Evolutionary conservation across 73 alveolate genomes (phyloP).

Genomic region (Blepharisma japonicum): DNA sequence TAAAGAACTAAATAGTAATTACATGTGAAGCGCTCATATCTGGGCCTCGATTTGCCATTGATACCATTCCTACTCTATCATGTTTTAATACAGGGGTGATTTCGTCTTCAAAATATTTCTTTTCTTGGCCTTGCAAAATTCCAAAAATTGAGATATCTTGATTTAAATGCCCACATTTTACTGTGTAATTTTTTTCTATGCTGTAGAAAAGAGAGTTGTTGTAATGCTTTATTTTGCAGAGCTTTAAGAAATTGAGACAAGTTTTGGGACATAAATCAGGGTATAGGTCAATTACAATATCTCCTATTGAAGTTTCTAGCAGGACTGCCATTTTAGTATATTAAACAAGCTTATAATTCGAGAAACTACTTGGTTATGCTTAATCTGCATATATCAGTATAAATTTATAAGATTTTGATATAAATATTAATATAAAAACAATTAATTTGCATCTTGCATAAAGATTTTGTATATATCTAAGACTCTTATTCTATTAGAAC

Average conservation of each 20-base stretch:
- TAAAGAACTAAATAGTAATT: slow-evolving; percentile 65
- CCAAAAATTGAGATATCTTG: slow-evolving; percentile 32
- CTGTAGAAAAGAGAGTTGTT: slow-evolving; percentile 87
- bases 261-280: slow-evolving; percentile 86
- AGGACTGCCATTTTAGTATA: slow-evolving; percentile 84
- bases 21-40: slow-evolving; percentile 85
- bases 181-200: slow-evolving; percentile 63
- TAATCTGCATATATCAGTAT: too few species aligned
- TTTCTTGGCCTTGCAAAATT: slow-evolving; percentile 10
- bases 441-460: too few species aligned
- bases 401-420: too few species aligned
- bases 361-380: too few species aligned
- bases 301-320: slow-evolving; percentile 96
- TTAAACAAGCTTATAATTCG: too few species aligned
- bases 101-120: slow-evolving; percentile 85
- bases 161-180: neutral
- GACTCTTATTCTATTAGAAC: too few species aligned
- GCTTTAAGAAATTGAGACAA: slow-evolving; percentile 85
- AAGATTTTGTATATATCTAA: too few species aligned
- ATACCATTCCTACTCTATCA: slow-evolving; percentile 84
- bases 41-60: slow-evolving; percentile 93
- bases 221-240: slow-evolving; percentile 95
- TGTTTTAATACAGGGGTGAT: slow-evolving; percentile 71
- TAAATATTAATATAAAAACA: too few species aligned
- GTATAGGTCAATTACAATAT: slow-evolving; percentile 89